Evolutionary conservation across 495 filamentous ascomycete genomes (phyloP), one percentile per base, ranked within the genome.

Genomic region (Oleoguttula mirabilis): DNA sequence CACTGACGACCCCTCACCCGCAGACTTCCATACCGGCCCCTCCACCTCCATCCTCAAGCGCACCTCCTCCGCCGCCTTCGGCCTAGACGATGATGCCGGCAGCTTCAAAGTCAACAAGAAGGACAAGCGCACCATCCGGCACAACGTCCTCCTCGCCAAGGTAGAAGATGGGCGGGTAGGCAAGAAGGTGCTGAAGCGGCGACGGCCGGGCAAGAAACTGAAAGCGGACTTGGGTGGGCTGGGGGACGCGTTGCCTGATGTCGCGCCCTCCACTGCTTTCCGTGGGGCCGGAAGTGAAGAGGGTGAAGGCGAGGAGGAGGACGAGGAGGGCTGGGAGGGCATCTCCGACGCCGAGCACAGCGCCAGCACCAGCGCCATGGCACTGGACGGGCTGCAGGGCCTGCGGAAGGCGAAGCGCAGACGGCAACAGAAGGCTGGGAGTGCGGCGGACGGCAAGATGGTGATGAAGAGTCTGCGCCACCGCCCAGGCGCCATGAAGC

Each of bases 401-500:
- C 20, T 46, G 28, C 36, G 41, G 21, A 41, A 22, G 39, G 38
- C 39, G 21, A 39, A 16, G 22, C 5, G 12, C 12, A 3, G 20
- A 19, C 21, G 10, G 6, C 15, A 3, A 39, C 3, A 15, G 22
- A 1, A 11, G 39, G 22, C 15, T 20, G 41, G 14, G 5, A 42
- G 34, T 3, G 40, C 12, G 24, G 30, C 15, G 15, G 39, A 14
- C 1, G 37, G 38, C 14, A 50, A 34, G 30, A 50, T 50, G 7
- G 22, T 25, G 4, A 50, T 50, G 40, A 79, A 77, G 63, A 84
- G 76, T 33, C 51, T 96, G 41, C 78, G 71, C 55, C 74, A 69
- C 39, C 62, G 78, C 37, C 83, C 82, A 0, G 88, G 88, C 0
- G 84, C 84, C 11, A 66, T 84, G 66, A 93, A 86, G 71, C 69